Evolutionary conservation across 148 eudicot genomes (phyloP).

Genomic region (Simmondsia chinensis): DNA sequence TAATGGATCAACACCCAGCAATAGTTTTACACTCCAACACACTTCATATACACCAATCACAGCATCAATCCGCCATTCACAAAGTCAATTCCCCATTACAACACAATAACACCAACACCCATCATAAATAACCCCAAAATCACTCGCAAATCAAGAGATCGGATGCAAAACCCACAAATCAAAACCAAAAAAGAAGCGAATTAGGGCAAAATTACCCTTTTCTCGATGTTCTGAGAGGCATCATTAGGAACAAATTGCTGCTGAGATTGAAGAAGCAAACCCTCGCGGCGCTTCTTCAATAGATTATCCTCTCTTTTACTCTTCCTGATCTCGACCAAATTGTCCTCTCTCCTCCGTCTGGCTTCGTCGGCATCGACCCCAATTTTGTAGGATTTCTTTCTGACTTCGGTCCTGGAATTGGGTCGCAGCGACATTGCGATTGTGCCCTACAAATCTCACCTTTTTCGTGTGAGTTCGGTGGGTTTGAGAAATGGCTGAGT

Average conservation of each 20-base stretch:
- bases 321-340: slow-evolving; percentile 91
- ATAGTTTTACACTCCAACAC: too few relatives aligned
- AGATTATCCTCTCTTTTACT: slow-evolving; percentile 76
- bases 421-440: slow-evolving; percentile 89
- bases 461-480: too few relatives aligned
- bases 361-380: slow-evolving; percentile 92
- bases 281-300: slow-evolving; percentile 73
- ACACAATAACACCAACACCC: neutral
- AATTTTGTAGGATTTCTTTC: slow-evolving; percentile 76
- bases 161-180: neutral
- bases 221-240: slow-evolving; percentile 47
- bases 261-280: slow-evolving; percentile 37
- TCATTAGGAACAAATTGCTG: slow-evolving; percentile 25
- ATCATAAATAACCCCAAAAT: neutral
- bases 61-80: neutral
- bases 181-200: neutral
- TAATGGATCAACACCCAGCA: too few relatives aligned
- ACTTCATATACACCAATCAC: too few relatives aligned
- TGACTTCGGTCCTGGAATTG: slow-evolving; percentile 50
- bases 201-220: slow-evolving; percentile 28
- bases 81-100: neutral
- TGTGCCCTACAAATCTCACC: too few relatives aligned
- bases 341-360: slow-evolving; percentile 83
- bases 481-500: too few relatives aligned
- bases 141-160: slow-evolving; percentile 17